A percentile compares a stretch with the other conserved stretches of the same genome.
Conservation (phyloP, 192 early-diverging fungal species). For the Coemansia sp. region DNA sequence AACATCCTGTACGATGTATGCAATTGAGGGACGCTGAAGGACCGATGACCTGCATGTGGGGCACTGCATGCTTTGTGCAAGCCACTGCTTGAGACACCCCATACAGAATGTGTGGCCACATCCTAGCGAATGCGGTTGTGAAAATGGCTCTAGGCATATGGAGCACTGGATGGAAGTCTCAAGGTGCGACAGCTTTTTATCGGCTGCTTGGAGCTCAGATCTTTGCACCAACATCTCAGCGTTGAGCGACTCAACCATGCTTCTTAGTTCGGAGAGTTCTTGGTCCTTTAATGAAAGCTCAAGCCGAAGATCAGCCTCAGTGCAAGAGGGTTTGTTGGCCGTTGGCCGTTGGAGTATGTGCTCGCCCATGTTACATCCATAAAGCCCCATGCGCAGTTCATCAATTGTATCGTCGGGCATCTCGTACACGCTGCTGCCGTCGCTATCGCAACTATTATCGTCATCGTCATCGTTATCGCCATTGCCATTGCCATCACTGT, state of each 20-base stretch:
- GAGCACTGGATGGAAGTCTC: conserved; percentile 39
- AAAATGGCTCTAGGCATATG: conserved; percentile 46
- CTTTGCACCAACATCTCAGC: conserved; percentile 34
- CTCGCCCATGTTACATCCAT: not conserved
- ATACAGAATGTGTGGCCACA: conserved; percentile 56
- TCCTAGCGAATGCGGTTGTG: conserved; percentile 37
- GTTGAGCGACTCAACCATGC: conserved; percentile 18
- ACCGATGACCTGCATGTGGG: conserved; percentile 44
- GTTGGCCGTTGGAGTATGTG: not conserved
- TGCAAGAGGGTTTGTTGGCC: not conserved
- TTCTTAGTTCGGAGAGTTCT: conserved; percentile 11
- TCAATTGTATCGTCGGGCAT: conserved; percentile 7
- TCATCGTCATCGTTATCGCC: not conserved
- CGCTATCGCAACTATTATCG: conserved; percentile 5
- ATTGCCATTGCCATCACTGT: not conserved
- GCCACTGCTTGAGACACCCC: conserved; percentile 44
- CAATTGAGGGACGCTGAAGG: conserved; percentile 21
- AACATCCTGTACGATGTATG: conserved; percentile 32
- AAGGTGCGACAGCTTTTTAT: conserved; percentile 13
- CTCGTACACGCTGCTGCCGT: conserved; percentile 12
- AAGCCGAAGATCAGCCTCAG: not conserved
- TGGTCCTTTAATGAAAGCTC: conserved; percentile 1
- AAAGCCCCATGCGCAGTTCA: not conserved
- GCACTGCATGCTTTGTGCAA: conserved; percentile 31
- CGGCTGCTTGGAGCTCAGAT: conserved; percentile 18